phyloP scores from a whole-genome alignment of 805 yeast species.

The Cyberlindnera maclurae region DNA sequence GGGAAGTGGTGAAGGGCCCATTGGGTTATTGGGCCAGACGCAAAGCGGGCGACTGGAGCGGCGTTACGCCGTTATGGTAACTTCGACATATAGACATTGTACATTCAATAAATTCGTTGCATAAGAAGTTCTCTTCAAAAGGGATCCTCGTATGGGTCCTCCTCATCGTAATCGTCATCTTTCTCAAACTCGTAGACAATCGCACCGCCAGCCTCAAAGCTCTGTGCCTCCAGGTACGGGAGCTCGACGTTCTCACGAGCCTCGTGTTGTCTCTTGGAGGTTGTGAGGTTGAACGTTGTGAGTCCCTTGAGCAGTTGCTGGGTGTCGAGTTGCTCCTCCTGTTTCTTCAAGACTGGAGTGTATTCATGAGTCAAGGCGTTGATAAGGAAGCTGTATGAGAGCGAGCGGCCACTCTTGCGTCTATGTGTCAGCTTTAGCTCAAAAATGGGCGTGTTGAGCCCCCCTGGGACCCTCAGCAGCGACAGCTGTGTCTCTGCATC shows the following conservation, averaged over 20 bases:
- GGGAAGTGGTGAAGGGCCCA: conserved; percentile 51
- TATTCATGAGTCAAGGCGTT: conserved; percentile 42
- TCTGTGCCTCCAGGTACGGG: conserved; percentile 89
- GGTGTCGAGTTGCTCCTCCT: conserved; percentile 29
- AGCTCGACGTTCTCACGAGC: conserved; percentile 83
- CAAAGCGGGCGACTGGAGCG: conserved; percentile 53
- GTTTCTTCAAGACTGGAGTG: conserved; percentile 21
- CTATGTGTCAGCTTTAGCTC: conserved; percentile 52
- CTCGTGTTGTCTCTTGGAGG: conserved; percentile 63
- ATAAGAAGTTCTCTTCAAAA: no score
- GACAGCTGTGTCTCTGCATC: conserved; percentile 38
- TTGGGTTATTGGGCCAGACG: conserved; percentile 78
- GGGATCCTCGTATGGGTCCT: conserved; percentile 96
- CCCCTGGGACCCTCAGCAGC: conserved; percentile 42
- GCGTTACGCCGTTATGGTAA: conserved; percentile 50
- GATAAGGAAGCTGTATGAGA: conserved; percentile 46
- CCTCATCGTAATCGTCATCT: conserved; percentile 97
- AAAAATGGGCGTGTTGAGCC: conserved; percentile 42
- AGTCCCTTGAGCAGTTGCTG: conserved; percentile 54
- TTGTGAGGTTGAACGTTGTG: conserved; percentile 81
- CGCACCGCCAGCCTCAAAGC: conserved; percentile 79
- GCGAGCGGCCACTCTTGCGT: conserved; percentile 79
- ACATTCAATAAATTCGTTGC: no score
- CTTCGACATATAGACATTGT: background rate
- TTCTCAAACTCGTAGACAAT: conserved; percentile 93